Conservation (phyloP, 139 green algal species). For the Tetratostichococcus sp. region DNA sequence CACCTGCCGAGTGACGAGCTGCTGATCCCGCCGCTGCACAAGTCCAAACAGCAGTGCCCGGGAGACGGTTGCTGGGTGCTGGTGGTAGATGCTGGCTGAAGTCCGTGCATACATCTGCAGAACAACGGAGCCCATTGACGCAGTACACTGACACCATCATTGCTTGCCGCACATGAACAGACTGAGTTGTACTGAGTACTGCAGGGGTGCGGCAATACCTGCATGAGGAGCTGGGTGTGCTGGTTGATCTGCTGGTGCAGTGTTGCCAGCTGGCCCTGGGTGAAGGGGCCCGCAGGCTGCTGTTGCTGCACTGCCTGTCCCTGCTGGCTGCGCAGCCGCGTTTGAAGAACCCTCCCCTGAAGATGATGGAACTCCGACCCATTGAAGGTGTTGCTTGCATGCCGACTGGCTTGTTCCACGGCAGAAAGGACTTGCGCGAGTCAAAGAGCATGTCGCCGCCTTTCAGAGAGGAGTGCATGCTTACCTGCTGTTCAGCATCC, state of each 20-base stretch:
- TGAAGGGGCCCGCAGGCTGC: not conserved
- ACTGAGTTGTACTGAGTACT: too few species aligned
- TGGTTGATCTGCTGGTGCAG: not conserved
- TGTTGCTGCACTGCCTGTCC: not conserved
- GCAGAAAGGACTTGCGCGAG: too few species aligned
- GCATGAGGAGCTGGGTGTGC: not conserved
- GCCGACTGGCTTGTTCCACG: too few species aligned
- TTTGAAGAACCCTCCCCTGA: not conserved
- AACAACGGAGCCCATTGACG: not conserved
- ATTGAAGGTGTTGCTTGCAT: too few species aligned
- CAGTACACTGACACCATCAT: too few species aligned
- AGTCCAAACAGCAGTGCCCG: not conserved
- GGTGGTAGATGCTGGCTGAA: not conserved
- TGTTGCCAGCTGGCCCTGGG: not conserved
- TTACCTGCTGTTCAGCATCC: not conserved
- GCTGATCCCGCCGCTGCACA: not conserved
- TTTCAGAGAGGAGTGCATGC: not conserved
- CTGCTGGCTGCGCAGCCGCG: not conserved
- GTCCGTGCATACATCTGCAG: not conserved
- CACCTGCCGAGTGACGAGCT: not conserved
- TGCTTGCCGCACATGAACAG: too few species aligned
- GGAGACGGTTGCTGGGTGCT: too few species aligned
- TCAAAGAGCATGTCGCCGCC: not conserved
- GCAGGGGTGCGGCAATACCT: not conserved
- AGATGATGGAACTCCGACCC: not conserved